These are phyloP conservation scores for Myxozyma sirexii DNA, from an alignment of 805 yeast genomes.

Conservation along the genomic window DNA sequence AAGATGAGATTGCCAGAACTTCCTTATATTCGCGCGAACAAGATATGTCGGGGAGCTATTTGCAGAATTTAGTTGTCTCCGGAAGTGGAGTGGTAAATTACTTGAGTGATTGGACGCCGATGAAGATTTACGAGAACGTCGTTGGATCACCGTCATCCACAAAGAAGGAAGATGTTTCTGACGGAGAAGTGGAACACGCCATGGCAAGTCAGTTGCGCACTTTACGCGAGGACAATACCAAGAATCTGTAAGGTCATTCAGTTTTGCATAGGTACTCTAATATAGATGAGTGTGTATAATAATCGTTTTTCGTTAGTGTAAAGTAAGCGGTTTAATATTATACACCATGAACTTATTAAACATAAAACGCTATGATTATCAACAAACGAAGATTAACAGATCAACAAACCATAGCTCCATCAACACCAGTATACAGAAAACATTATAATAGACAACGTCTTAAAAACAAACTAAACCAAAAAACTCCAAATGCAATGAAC, in stretches of 20 bases:
- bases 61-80: slow-evolving; percentile 5
- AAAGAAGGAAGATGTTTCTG: neutral
- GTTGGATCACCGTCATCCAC: neutral
- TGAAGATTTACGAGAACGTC: slow-evolving; percentile 17
- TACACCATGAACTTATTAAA: too few relatives aligned
- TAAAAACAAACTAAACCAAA: neutral
- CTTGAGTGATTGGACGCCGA: slow-evolving; percentile 28
- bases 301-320: too few relatives aligned
- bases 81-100: slow-evolving; percentile 13
- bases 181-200: neutral
- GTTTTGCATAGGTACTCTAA: neutral
- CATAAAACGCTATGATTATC: too few relatives aligned
- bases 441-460: neutral
- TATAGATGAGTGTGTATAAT: too few relatives aligned
- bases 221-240: neutral
- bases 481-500: neutral
- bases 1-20: neutral
- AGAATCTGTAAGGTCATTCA: neutral
- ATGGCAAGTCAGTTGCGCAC: neutral
- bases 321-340: too few relatives aligned
- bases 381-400: neutral
- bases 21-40: neutral
- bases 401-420: too few relatives aligned
- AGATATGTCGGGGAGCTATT: slow-evolving; percentile 4
- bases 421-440: neutral